Conservation (phyloP, 1,139 yeast genomes). For the Pichia cactophila region DNA sequence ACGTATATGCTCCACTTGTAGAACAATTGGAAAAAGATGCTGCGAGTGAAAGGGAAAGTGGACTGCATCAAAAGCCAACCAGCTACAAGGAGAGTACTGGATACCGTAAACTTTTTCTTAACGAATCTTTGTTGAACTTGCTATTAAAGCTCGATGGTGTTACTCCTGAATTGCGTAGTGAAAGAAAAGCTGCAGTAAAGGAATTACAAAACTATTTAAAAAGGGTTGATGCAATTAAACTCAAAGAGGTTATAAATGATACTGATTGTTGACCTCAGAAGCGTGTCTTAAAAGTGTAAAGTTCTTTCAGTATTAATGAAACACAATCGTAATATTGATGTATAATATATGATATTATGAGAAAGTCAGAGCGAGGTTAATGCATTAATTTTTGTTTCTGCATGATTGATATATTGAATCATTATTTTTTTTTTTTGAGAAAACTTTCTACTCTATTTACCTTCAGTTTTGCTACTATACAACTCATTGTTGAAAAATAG, state of each 20-base stretch:
- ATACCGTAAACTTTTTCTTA: conserved; percentile 51
- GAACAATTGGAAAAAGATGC: conserved; percentile 7
- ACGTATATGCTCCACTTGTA: conserved; percentile 1
- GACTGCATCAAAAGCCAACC: conserved; percentile 1
- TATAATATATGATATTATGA: too few species aligned
- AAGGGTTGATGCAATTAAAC: conserved; percentile 17
- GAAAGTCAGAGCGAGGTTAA: too few species aligned
- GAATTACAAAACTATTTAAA: conserved; percentile 39
- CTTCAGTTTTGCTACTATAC: too few species aligned
- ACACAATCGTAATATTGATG: too few species aligned
- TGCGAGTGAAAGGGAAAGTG: background rate
- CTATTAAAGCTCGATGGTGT: conserved; percentile 59
- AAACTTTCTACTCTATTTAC: too few species aligned
- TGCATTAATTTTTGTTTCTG: too few species aligned
- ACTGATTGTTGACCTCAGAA: too few species aligned
- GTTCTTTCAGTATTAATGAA: too few species aligned
- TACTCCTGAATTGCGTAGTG: conserved; percentile 44
- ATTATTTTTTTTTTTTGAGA: background rate
- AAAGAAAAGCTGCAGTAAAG: conserved; percentile 53
- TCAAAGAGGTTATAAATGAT: background rate
- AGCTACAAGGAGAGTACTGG: conserved; percentile 19
- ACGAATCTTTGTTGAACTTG: conserved; percentile 61
- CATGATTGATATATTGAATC: too few species aligned
- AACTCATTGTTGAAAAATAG: background rate
- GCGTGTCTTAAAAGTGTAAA: too few species aligned